phyloP scores from a whole-genome alignment of 176 grass and related monocot species.

The Raddia guianensis region DNA sequence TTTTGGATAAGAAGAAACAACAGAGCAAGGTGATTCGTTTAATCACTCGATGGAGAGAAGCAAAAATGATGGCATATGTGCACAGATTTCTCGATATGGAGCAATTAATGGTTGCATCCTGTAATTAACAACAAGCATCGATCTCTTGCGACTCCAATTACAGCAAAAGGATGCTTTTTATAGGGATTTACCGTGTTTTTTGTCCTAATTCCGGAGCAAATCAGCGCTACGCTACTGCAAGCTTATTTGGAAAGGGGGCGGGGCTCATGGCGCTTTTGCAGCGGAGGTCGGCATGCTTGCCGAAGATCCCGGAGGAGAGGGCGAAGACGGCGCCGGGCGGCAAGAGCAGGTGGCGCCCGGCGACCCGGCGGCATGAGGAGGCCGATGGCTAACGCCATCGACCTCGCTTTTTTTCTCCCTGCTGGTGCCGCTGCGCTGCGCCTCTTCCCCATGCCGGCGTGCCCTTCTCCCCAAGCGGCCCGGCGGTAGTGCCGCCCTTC shows the following conservation, averaged over 20 bases:
- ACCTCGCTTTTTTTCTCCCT: too few relatives aligned
- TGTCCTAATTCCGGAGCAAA: not conserved
- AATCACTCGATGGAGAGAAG: not conserved
- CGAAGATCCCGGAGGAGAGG: slow-evolving; percentile 59
- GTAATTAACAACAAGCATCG: not conserved
- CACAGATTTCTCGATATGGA: not conserved
- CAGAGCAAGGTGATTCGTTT: not conserved
- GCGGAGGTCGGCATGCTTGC: slow-evolving; percentile 31
- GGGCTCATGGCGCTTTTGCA: not conserved
- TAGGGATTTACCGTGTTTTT: not conserved
- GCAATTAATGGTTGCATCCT: slow-evolving; percentile 5
- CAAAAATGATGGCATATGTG: not conserved
- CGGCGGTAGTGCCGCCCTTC: too few relatives aligned
- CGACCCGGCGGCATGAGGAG: too few relatives aligned
- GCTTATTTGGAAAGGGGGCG: not conserved
- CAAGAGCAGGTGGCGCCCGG: too few relatives aligned
- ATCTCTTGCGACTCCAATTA: slow-evolving; percentile 6
- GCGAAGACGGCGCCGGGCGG: slow-evolving; percentile 67
- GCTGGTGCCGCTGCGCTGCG: too few relatives aligned
- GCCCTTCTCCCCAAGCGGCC: too few relatives aligned
- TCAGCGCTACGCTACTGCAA: slow-evolving; percentile 3
- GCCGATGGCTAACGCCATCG: too few relatives aligned
- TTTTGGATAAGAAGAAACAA: not conserved
- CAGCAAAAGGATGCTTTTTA: slow-evolving; percentile 20
- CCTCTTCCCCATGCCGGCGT: too few relatives aligned